Conservation (phyloP, 2,329 filamentous ascomycete species). For the Aspergillus tamarii region DNA sequence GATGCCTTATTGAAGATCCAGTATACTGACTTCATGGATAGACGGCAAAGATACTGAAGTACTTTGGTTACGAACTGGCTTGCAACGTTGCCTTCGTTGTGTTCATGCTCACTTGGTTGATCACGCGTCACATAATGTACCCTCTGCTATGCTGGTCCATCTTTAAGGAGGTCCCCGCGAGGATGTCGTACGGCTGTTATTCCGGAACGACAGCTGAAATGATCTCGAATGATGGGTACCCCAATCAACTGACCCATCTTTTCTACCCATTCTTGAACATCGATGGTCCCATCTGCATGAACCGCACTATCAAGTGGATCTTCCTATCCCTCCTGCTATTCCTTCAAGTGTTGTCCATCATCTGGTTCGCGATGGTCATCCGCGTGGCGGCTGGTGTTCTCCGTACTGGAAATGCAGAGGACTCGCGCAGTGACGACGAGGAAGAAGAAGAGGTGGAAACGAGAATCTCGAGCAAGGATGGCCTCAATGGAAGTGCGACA, state of each 20-base stretch:
- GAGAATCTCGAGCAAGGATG: conserved; percentile 24
- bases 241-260: conserved; percentile 62
- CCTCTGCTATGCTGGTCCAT: conserved; percentile 80
- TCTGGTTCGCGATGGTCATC: conserved; percentile 90
- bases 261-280: conserved; percentile 74
- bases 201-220: conserved; percentile 48
- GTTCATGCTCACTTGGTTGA: conserved; percentile 84
- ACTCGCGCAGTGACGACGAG: conserved; percentile 85
- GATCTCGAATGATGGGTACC: conserved; percentile 37
- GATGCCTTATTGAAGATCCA: neutral
- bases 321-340: conserved; percentile 78
- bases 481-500: conserved; percentile 23
- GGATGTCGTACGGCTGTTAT: conserved; percentile 74
- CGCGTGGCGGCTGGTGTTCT: conserved; percentile 81
- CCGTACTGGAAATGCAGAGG: conserved; percentile 74
- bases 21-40: conserved; percentile 38
- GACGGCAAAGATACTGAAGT: conserved; percentile 93
- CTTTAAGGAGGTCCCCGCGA: conserved; percentile 64
- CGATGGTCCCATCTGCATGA: conserved; percentile 78
- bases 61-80: conserved; percentile 71
- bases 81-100: conserved; percentile 84
- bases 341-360: conserved; percentile 76
- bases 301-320: conserved; percentile 69
- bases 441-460: conserved; percentile 62
- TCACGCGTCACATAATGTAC: conserved; percentile 81